Evolutionary conservation across 768 basidiomycete genomes (phyloP), one percentile per base, ranked within the genome.

Genomic region (Sutorius australiensis): DNA sequence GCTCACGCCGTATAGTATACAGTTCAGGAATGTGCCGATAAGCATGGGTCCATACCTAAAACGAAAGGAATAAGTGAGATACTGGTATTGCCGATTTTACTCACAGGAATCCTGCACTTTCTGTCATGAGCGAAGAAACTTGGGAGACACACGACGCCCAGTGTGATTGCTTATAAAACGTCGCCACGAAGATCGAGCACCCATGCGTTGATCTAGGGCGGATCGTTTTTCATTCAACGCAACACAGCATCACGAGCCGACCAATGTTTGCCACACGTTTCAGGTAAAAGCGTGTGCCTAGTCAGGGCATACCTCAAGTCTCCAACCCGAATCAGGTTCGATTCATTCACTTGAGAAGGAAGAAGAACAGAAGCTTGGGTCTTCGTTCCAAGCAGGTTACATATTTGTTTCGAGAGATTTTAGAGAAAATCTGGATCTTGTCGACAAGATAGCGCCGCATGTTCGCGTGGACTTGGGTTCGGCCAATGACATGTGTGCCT

Each of bases 51-150:
- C 65, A 27, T 67, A 82, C 0, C 74, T 69, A 1, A 55, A 48
- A 2, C 5, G 11, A 71, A 78, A 28, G 73, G 72, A 0, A 73
- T 72, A 2, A 82, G 77, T 0, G n/a, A 19, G 1, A 37, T 14
- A 13, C 13, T 12, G 24, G 11, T 31, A 8, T 28, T 5, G 33
- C 3, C 13, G 9, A 19, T 1, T 1, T n/a, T 11, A 31, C 47
- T 52, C 45, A 57, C 56, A 39, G 12, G 13, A 7, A 28, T 16
- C 31, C 46, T 5, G 0, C 16, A 10, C 8, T 7, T 3, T 5
- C 12, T 27, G 19, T 7, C 56, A 57, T 57, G 41, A 38, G 47
- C 16, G 24, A 33, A 27, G 28, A 24, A 33, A 6, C 6, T 7
- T 12, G 17, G 2, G 17, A 19, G 44, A n/a, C 8, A 13, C n/a